phyloP scores from a whole-genome alignment of 768 basidiomycete genomes.

The Termitomyces sp. region DNA sequence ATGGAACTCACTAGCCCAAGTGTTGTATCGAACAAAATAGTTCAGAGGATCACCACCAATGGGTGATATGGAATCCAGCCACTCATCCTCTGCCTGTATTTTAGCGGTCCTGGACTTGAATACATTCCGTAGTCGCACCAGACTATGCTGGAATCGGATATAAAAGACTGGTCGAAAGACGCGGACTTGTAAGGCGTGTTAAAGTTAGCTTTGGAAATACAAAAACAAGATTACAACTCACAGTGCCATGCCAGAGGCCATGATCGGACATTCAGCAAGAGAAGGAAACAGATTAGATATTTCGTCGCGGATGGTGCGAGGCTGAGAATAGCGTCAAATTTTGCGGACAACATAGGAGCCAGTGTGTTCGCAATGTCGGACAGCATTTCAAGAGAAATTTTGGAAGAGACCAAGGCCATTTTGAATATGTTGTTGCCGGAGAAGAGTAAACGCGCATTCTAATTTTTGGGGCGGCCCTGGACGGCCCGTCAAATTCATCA shows the following conservation, averaged over 20 bases:
- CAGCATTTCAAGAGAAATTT: constrained; percentile 6
- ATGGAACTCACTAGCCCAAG: constrained; percentile 54
- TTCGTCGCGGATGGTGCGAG: constrained; percentile 24
- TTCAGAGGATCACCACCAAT: constrained; percentile 57
- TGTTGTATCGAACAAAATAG: constrained; percentile 30
- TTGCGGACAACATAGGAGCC: constrained; percentile 3
- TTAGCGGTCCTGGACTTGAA: constrained; percentile 31
- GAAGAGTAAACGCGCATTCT: constrained; percentile 2
- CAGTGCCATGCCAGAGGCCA: constrained; percentile 67
- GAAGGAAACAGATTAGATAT: constrained; percentile 37
- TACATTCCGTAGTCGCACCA: constrained; percentile 28
- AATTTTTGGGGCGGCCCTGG: not conserved
- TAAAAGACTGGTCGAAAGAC: constrained; percentile 45
- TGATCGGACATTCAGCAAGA: constrained; percentile 57
- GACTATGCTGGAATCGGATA: constrained; percentile 26
- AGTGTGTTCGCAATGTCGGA: not conserved
- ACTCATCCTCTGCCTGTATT: constrained; percentile 31
- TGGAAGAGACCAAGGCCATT: constrained; percentile 4
- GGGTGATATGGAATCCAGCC: constrained; percentile 44
- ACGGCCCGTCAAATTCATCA: not conserved
- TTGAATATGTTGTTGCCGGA: not conserved
- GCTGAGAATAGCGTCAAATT: constrained; percentile 5
- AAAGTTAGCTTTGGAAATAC: not conserved
- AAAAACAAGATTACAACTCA: constrained; percentile 28
- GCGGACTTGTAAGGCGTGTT: constrained; percentile 32